Evolutionary conservation across 1,284 basidiomycete genomes (phyloP), one percentile per base, ranked within the genome.

Genomic region (Tilletia setariae): DNA sequence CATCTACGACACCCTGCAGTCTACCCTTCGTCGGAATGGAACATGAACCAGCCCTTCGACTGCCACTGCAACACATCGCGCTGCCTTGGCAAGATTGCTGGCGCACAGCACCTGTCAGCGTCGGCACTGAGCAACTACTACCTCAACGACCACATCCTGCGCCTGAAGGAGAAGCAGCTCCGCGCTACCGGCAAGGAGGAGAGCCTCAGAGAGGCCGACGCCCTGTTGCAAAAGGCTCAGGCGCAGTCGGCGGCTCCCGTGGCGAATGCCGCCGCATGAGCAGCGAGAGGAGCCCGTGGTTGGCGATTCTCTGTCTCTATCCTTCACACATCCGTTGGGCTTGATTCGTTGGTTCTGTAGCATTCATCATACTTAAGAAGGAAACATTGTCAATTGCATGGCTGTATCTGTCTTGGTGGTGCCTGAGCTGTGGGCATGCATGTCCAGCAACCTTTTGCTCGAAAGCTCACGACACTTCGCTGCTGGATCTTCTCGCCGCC

Each of bases 21-120:
- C 72, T 81, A 81, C 64, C 79, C 79, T 25, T 73, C 71, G 21
- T 80, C 79, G 8, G 79, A 81, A 65, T 81, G 78, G 78, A 42
- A 70, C 51, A 81, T 81, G 79, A 65, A 71, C 53, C 79, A 81
- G 67, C 79, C 79, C 0, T 81, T 81, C 67, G 68, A 73, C 15
- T 81, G 79, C 69, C 67, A 68, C 23, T 81, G 79, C 68, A 70
- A 61, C 46, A 30, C 70, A 23, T 23, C 32, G 15, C 62, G 47
- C 13, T 80, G 79, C 40, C 70, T 80, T 19, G 72, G 72, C 30
- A 63, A 65, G 8, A 79, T 80, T 62, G 64, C 70, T 15, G 79
- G 79, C 56, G 79, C 79, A 2, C 67, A 72, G 32, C 66, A 67
- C 49, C 74, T 80, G 62, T 40, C 68, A 0, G 25, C 66, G 4